Evolutionary conservation across 345 rosid species (phyloP).

Genomic region (Lenwebbia sp.): DNA sequence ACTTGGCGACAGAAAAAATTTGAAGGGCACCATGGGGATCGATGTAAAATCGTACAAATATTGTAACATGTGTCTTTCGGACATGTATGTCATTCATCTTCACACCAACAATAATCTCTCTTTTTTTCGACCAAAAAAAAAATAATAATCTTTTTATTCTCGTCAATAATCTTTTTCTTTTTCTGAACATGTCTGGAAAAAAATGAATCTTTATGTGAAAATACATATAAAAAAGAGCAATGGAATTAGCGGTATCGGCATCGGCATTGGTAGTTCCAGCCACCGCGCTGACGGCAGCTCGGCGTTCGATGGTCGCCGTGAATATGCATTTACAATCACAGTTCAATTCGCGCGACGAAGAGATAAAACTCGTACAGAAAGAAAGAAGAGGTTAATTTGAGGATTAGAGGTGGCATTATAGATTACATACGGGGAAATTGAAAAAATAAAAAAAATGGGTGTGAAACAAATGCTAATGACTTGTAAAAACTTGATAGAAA

Average conservation of each 20-base stretch:
- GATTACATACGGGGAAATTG: not conserved
- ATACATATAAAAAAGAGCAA: too few relatives aligned
- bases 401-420: not conserved
- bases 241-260: too few relatives aligned
- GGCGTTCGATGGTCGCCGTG: not conserved
- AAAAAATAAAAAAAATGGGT: not conserved
- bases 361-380: rapidly evolving
- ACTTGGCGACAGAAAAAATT: not conserved
- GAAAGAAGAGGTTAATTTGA: not conserved
- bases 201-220: too few relatives aligned
- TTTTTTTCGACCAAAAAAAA: too few relatives aligned
- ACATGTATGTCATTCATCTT: not conserved
- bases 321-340: not conserved
- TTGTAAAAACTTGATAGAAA: not conserved
- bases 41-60: not conserved
- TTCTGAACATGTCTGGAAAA: too few relatives aligned
- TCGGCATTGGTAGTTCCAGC: not conserved
- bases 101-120: not conserved
- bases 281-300: not conserved
- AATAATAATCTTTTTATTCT: too few relatives aligned
- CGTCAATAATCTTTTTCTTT: too few relatives aligned
- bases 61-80: not conserved
- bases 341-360: not conserved
- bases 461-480: not conserved
- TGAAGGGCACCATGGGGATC: not conserved